Conservation (phyloP, 306 rosid genomes). For the Ziziphus jujuba region DNA sequence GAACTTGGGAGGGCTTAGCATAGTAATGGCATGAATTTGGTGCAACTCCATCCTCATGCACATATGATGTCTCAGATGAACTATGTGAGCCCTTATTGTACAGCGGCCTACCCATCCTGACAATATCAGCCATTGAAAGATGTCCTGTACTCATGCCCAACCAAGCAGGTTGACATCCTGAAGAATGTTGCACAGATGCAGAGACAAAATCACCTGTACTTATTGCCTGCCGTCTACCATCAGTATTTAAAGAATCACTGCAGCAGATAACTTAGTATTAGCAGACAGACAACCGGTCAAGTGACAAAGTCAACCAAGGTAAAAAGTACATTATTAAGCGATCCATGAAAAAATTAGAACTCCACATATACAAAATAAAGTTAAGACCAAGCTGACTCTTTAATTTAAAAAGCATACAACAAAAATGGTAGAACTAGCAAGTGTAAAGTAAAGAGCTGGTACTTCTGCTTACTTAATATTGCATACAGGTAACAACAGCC, state of each 20-base stretch:
- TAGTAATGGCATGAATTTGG: conserved; percentile 19
- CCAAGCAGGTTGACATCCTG: conserved; percentile 34
- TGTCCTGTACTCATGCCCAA: conserved; percentile 37
- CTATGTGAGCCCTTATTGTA: conserved; percentile 15
- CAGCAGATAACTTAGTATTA: conserved; percentile 33
- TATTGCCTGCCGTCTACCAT: conserved; percentile 39
- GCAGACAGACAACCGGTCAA: conserved; percentile 2
- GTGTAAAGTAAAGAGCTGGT: neutral
- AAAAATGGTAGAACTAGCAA: neutral
- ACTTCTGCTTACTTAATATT: neutral
- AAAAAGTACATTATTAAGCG: neutral
- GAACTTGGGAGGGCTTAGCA: conserved; percentile 33
- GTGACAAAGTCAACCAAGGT: neutral
- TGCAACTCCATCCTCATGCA: conserved; percentile 30
- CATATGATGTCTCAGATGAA: conserved; percentile 13
- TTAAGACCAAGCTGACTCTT: neutral
- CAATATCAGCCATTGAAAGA: conserved; percentile 71
- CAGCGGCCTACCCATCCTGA: conserved; percentile 47
- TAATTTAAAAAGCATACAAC: neutral
- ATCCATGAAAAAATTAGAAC: neutral
- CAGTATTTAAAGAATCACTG: conserved; percentile 51
- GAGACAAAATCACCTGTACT: conserved; percentile 33
- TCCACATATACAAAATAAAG: neutral
- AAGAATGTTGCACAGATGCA: conserved; percentile 34
- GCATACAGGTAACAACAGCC: neutral